Base-by-base conservation (phyloP, 2,329 filamentous ascomycete genomes). In the Cladophialophora psammophila region DNA sequence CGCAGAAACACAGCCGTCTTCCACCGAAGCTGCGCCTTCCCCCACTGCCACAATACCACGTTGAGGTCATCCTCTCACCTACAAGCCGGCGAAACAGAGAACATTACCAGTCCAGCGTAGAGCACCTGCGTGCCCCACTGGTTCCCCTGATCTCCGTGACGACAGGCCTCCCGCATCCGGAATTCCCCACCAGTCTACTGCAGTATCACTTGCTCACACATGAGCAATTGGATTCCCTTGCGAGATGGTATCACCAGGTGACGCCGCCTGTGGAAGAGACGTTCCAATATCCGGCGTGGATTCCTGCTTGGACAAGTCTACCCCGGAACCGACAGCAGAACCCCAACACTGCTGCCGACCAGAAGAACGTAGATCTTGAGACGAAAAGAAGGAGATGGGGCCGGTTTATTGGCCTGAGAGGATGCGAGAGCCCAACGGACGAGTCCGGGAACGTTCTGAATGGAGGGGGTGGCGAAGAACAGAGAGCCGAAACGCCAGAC, bases 361-460 rank as follows among this genome's bases (percentile, higher is more conserved):
- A 55, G 52, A 5, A 31, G 3, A 48, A 63, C 1, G 70, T 78
- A 1, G 74, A 76, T 62, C 63, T 82, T 2, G 72, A 77, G 12
- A 78, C 74, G 0, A 82, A 82, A 71, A 67, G 80, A 7, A 66
- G 77, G 2, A 70, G 80, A n/a, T 80, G 80, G 52, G 81, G 80
- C 1, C 69, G 75, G 6, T 83, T 83, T 67, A 80, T 82, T 65
- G 81, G 81, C 12, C 66, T 82, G 20, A 60, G 71, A 40, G 79
- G 76, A 9, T 79, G 78, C 64, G 76, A 79, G 59, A 75, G 74
- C 45, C 74, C 77, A 1, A 67, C 67, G 2, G 26, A 58, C 40
- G 65, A 67, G n/a, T n/a, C 56, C 38, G 58, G 42, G n/a, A 15
- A 18, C 20, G 31, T 35, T n/a, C 35, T 20, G 3, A 20, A n/a